Evolutionary conservation across 1,284 basidiomycete genomes (phyloP).

Genomic region (Irpex lacteus): DNA sequence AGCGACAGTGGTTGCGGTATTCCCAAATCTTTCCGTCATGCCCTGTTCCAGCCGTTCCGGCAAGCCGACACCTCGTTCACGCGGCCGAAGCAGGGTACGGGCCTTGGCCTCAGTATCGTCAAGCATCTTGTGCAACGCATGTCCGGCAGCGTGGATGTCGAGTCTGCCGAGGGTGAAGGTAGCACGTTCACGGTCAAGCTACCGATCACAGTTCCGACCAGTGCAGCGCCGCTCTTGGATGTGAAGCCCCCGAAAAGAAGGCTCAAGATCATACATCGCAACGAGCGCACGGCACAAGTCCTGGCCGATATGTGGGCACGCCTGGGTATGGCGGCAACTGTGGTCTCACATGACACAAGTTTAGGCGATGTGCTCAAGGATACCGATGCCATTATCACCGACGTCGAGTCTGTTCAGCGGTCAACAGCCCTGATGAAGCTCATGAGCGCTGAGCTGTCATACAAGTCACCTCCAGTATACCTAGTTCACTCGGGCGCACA

Average conservation of each 20-base stretch:
- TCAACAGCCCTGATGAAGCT: slow-evolving; percentile 20
- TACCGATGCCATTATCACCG: slow-evolving; percentile 27
- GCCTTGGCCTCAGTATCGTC: slow-evolving; percentile 31
- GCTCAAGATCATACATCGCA: slow-evolving; percentile 23
- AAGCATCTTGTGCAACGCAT: slow-evolving; percentile 32
- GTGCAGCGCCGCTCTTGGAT: slow-evolving; percentile 4
- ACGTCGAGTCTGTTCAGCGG: slow-evolving; percentile 21
- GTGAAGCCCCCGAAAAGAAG: slow-evolving; percentile 13
- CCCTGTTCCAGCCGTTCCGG: slow-evolving; percentile 29
- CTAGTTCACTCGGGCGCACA: slow-evolving; percentile 23
- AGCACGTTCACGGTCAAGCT: slow-evolving; percentile 28
- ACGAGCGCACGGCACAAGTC: slow-evolving; percentile 21
- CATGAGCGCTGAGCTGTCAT: slow-evolving; percentile 6
- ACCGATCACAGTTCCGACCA: slow-evolving; percentile 20
- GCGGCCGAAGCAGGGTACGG: slow-evolving; percentile 27
- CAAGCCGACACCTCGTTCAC: slow-evolving; percentile 30
- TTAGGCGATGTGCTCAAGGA: slow-evolving; percentile 18
- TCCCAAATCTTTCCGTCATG: slow-evolving; percentile 27
- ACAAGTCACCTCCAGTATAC: slow-evolving; percentile 17
- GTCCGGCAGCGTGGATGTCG: slow-evolving; percentile 28
- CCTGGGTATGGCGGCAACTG: slow-evolving; percentile 17
- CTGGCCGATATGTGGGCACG: slow-evolving; percentile 21
- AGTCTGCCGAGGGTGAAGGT: slow-evolving; percentile 26
- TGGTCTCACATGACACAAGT: slow-evolving; percentile 10
- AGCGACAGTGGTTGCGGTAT: slow-evolving; percentile 31